phyloP scores from a whole-genome alignment of 2,329 filamentous ascomycete species.

The Phaeosphaeriaceae sp. region DNA sequence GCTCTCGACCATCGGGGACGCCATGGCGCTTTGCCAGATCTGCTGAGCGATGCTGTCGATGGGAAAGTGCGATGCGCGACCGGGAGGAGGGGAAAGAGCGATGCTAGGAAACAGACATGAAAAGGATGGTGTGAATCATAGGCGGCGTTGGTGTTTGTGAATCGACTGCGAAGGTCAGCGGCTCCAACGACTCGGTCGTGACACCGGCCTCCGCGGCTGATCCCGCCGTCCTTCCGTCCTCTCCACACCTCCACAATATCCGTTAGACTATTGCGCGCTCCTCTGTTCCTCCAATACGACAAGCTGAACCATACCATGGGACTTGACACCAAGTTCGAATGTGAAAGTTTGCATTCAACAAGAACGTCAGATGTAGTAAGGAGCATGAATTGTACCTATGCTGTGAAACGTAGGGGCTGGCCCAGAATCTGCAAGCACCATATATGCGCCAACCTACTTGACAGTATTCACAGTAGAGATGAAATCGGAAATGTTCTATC shows the following conservation, averaged over 20 bases:
- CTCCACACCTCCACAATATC: constrained; percentile 1
- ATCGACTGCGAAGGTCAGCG: constrained; percentile 2
- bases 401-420: too few species aligned
- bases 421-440: too few species aligned
- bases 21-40: constrained; percentile 32
- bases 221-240: constrained; percentile 6
- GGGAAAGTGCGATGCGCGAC: neutral
- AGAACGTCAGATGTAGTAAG: too few species aligned
- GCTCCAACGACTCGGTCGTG: neutral
- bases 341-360: too few species aligned
- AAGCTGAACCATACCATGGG: neutral
- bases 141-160: neutral
- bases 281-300: neutral
- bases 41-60: neutral
- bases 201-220: constrained; percentile 4
- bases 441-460: too few species aligned
- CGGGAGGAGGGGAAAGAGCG: neutral
- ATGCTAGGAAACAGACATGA: neutral
- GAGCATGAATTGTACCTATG: too few species aligned
- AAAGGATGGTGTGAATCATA: neutral
- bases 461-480: too few species aligned
- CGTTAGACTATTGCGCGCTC: neutral
- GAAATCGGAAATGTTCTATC: too few species aligned
- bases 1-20: constrained; percentile 45
- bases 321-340: too few species aligned